These are phyloP conservation scores for Pyrenophora teres DNA, from an alignment of 2,329 filamentous ascomycete species.

Conservation along the genomic window DNA sequence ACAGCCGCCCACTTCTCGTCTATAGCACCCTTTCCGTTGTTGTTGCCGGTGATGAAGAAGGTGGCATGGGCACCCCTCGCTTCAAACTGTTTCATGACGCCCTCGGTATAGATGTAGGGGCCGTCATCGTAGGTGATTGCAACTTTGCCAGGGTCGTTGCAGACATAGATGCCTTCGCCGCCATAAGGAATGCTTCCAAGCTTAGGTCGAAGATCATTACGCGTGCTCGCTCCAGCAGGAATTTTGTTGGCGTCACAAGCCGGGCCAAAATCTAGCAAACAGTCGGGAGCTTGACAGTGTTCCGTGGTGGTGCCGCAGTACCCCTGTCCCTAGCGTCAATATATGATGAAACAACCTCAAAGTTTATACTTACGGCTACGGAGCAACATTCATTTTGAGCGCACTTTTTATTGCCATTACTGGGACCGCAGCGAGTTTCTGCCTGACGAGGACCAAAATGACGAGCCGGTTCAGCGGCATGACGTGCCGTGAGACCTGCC, in stretches of 20 bases:
- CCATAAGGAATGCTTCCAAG: constrained; percentile 62
- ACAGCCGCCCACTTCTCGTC: constrained; percentile 57
- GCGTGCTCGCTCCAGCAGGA: constrained; percentile 61
- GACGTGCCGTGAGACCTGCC: constrained; percentile 22
- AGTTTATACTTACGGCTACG: constrained; percentile 13
- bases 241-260: constrained; percentile 64
- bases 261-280: constrained; percentile 64
- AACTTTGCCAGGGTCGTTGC: constrained; percentile 59
- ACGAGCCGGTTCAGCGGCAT: constrained; percentile 18
- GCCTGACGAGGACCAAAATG: constrained; percentile 36
- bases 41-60: constrained; percentile 68
- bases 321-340: too few species aligned
- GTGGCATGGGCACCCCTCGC: constrained; percentile 68
- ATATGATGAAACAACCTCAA: too few species aligned
- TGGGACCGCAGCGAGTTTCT: constrained; percentile 36
- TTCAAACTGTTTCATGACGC: constrained; percentile 65
- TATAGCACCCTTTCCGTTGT: constrained; percentile 61
- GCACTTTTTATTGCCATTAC: constrained; percentile 25
- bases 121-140: constrained; percentile 72
- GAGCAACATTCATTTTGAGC: constrained; percentile 44
- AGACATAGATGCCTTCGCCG: constrained; percentile 61
- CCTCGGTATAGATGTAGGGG: constrained; percentile 50
- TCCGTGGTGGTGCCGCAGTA: too few species aligned
- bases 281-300: constrained; percentile 66
- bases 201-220: constrained; percentile 57